phyloP scores from a whole-genome alignment of 805 yeast genomes.

The Saccharomycopsis schoenii region DNA sequence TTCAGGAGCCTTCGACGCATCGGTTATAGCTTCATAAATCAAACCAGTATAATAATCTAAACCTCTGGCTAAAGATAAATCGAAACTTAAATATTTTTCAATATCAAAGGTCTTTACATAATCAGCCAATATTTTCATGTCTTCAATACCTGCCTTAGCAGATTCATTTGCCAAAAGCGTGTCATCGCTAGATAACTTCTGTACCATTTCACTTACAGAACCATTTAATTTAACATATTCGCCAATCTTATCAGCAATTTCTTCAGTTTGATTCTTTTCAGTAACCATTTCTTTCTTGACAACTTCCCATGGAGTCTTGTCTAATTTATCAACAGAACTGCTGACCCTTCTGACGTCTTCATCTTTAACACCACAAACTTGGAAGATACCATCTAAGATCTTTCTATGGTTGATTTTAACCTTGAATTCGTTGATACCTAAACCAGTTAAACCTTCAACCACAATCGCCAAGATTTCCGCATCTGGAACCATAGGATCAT shows the following conservation, averaged over 20 bases:
- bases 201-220: slow-evolving; percentile 51
- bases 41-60: slow-evolving; percentile 96
- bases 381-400: slow-evolving; percentile 90
- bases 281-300: slow-evolving; percentile 87
- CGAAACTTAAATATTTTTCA: slow-evolving; percentile 61
- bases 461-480: slow-evolving; percentile 75
- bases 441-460: slow-evolving; percentile 73
- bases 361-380: slow-evolving; percentile 87
- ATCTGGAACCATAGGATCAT: slow-evolving; percentile 94
- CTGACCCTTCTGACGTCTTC: slow-evolving; percentile 91
- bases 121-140: slow-evolving; percentile 63
- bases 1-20: slow-evolving; percentile 91
- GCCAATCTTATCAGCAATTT: slow-evolving; percentile 89
- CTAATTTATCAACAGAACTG: slow-evolving; percentile 93
- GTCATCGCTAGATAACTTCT: slow-evolving; percentile 45
- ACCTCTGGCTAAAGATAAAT: slow-evolving; percentile 93
- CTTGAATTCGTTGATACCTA: slow-evolving; percentile 85
- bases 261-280: slow-evolving; percentile 85
- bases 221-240: slow-evolving; percentile 84
- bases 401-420: slow-evolving; percentile 92
- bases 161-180: slow-evolving; percentile 51
- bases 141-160: slow-evolving; percentile 74
- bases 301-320: slow-evolving; percentile 90
- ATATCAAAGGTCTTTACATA: slow-evolving; percentile 81
- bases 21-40: slow-evolving; percentile 92